A percentile compares a stretch with the other conserved stretches of the same genome.
phyloP scores from a whole-genome alignment of 2,329 filamentous ascomycete species.

The Fusarium piperis region DNA sequence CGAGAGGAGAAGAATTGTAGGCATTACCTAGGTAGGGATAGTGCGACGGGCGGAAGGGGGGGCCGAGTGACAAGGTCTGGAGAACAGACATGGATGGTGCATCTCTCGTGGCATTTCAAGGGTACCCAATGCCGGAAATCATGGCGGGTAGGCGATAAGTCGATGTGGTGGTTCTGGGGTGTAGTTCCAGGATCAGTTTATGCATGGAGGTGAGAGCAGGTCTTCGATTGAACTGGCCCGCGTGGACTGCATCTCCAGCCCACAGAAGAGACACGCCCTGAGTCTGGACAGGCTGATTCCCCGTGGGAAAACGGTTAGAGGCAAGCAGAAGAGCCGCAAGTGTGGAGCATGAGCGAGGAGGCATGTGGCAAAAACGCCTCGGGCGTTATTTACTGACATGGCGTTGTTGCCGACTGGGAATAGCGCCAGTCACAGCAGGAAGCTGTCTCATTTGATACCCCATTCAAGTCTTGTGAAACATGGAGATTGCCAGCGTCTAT shows the following conservation, averaged over 20 bases:
- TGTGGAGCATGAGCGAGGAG: background rate
- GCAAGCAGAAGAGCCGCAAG: background rate
- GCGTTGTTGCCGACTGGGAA: background rate
- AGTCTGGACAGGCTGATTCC: background rate
- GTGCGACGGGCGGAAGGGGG: background rate
- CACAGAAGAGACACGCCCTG: background rate
- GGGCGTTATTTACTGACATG: background rate
- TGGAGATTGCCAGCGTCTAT: background rate
- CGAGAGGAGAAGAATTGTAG: no score
- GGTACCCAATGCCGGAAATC: background rate
- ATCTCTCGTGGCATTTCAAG: background rate
- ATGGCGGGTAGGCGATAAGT: background rate
- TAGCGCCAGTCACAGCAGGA: background rate
- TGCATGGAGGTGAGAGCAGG: background rate
- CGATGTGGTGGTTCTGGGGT: background rate
- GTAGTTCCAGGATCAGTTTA: no score
- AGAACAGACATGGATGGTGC: background rate
- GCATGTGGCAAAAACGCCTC: background rate
- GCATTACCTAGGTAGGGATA: no score
- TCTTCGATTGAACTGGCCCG: background rate
- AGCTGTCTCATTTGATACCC: background rate
- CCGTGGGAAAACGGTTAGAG: background rate
- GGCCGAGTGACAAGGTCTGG: background rate
- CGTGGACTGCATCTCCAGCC: background rate
- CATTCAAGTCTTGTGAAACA: background rate